phyloP scores from a whole-genome alignment of 768 basidiomycete genomes.

The Lactarius hatsudake region DNA sequence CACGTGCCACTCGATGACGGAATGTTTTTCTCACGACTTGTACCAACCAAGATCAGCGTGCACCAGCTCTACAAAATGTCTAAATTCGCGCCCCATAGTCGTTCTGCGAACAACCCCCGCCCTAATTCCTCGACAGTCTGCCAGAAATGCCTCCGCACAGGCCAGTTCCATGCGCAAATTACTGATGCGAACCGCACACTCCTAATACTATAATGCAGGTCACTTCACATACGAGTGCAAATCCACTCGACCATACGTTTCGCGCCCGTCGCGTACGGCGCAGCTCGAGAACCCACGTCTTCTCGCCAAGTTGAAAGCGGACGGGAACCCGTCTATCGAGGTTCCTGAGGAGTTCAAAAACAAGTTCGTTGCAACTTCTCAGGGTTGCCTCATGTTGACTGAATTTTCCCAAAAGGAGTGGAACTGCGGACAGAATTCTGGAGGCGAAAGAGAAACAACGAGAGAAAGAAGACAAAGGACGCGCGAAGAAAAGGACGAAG shows the following conservation, averaged over 20 bases:
- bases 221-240: constrained; percentile 95
- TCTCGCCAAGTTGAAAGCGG: constrained; percentile 62
- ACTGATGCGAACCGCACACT: not conserved
- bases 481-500: constrained; percentile 31
- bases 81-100: constrained; percentile 74
- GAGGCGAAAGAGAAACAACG: constrained; percentile 80
- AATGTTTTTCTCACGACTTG: constrained; percentile 2
- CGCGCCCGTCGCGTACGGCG: constrained; percentile 86
- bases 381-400: not conserved
- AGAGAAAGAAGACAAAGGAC: constrained; percentile 39
- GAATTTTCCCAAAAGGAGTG: constrained; percentile 44
- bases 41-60: too few species aligned
- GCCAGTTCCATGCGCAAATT: constrained; percentile 36
- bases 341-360: constrained; percentile 89
- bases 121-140: constrained; percentile 68
- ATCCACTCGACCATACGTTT: constrained; percentile 71
- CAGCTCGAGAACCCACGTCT: constrained; percentile 75
- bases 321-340: constrained; percentile 75
- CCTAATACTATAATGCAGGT: constrained; percentile 41
- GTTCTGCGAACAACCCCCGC: constrained; percentile 57
- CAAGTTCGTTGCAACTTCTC: constrained; percentile 50
- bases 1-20: not conserved
- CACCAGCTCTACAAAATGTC: constrained; percentile 49
- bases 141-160: constrained; percentile 76
- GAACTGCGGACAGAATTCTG: constrained; percentile 82